Conservation (phyloP, 371 early-diverging fungal genomes). For the Mucor racemosus region DNA sequence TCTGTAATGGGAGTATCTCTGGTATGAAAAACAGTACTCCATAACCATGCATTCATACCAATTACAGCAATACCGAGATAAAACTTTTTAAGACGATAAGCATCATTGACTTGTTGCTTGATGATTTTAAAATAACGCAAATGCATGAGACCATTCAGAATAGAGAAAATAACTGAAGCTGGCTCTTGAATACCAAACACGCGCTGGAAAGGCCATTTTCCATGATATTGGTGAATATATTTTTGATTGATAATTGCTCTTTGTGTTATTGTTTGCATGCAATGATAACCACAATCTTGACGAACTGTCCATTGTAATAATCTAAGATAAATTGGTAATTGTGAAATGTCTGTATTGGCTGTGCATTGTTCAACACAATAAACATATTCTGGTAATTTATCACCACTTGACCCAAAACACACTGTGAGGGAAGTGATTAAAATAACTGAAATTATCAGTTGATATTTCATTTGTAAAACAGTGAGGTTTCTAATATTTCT, state of each 20-base stretch:
- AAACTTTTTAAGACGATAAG: constrained; percentile 63
- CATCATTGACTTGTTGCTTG: constrained; percentile 42
- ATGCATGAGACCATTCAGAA: constrained; percentile 86
- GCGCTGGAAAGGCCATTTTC: constrained; percentile 88
- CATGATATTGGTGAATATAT: constrained; percentile 31
- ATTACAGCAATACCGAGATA: constrained; percentile 63
- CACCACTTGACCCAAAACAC: constrained; percentile 29
- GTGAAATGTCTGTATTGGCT: constrained; percentile 7
- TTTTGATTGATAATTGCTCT: constrained; percentile 15
- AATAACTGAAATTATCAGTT: not conserved
- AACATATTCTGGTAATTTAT: constrained; percentile 20
- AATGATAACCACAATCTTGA: constrained; percentile 30
- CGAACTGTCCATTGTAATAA: constrained; percentile 22
- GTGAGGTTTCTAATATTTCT: not conserved
- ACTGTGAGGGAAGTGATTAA: not conserved
- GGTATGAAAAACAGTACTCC: constrained; percentile 92
- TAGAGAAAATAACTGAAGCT: constrained; percentile 87
- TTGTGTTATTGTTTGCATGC: constrained; percentile 32
- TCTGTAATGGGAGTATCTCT: constrained; percentile 88
- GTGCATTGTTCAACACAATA: constrained; percentile 25
- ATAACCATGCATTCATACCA: constrained; percentile 88
- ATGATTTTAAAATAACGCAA: constrained; percentile 56
- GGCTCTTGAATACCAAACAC: constrained; percentile 93
- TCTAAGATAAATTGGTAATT: constrained; percentile 19
- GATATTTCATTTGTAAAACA: not conserved